phyloP scores from a whole-genome alignment of 306 rosid genomes.

The Corylus heterophylla region DNA sequence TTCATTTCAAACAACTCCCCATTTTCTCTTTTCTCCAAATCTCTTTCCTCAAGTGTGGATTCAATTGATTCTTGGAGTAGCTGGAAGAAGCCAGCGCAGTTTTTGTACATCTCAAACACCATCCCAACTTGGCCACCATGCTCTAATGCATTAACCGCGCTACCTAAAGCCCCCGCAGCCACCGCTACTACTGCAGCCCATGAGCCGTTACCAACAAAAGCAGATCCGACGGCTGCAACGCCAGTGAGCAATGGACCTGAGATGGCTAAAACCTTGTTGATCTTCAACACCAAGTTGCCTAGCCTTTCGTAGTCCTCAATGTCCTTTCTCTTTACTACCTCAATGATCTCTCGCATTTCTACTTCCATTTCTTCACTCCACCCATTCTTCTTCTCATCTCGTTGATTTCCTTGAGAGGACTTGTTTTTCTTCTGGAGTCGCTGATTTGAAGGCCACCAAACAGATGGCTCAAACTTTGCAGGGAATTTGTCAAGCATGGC shows the following conservation, averaged over 20 bases:
- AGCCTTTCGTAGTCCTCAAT: too few relatives aligned
- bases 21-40: conserved; percentile 63
- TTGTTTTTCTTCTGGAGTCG: neutral
- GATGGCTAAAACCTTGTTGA: conserved; percentile 40
- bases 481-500: conserved; percentile 78
- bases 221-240: conserved; percentile 59
- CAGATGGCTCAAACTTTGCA: conserved; percentile 52
- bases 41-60: conserved; percentile 44
- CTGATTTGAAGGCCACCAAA: conserved; percentile 68
- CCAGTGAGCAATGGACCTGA: conserved; percentile 72
- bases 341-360: too few relatives aligned
- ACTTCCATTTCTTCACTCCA: too few relatives aligned
- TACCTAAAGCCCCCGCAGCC: conserved; percentile 57
- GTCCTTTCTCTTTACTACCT: too few relatives aligned
- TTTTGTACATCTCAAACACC: conserved; percentile 74
- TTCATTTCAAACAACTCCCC: conserved; percentile 60
- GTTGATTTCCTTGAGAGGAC: neutral
- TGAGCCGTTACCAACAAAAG: conserved; percentile 40
- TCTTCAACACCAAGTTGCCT: too few relatives aligned
- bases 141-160: conserved; percentile 49
- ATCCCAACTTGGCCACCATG: conserved; percentile 77
- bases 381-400: too few relatives aligned
- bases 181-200: conserved; percentile 37
- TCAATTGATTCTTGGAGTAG: conserved; percentile 45
- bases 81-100: conserved; percentile 53